A percentile compares a stretch with the other conserved stretches of the same genome.
These are phyloP conservation scores for Prototheca cutis DNA, from an alignment of 163 green algal species.

Conservation along the genomic window DNA sequence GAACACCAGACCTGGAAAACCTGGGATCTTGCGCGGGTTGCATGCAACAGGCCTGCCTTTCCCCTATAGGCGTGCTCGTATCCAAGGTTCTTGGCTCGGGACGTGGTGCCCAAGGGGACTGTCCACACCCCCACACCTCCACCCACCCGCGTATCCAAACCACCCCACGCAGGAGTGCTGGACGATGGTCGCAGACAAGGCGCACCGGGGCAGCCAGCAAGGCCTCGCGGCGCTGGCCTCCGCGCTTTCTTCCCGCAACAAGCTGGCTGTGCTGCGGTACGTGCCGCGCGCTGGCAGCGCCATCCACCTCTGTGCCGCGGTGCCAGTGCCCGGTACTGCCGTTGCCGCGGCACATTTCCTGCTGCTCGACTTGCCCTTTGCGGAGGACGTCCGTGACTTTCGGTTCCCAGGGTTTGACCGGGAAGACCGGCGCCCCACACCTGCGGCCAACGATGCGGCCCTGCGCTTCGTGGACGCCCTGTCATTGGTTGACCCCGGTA, in stretches of 20 bases:
- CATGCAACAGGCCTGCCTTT: too few species aligned
- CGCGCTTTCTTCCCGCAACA: not conserved
- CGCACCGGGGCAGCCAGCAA: too few species aligned
- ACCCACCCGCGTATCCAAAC: not conserved
- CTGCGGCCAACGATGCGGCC: not conserved
- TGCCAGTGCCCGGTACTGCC: constrained; percentile 1
- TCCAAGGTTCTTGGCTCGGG: too few species aligned
- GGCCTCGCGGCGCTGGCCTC: constrained; percentile 12
- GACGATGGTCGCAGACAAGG: constrained; percentile 15
- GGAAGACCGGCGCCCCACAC: not conserved
- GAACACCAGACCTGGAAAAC: too few species aligned
- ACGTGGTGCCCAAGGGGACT: too few species aligned
- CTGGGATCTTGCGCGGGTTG: too few species aligned
- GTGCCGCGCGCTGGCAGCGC: not conserved
- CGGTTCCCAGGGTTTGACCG: constrained; percentile 11
- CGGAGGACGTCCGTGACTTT: constrained; percentile 17
- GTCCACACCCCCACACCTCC: too few species aligned
- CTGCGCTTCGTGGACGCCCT: not conserved
- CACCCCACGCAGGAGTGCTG: not conserved
- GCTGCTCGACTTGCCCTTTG: constrained; percentile 14
- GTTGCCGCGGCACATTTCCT: constrained; percentile 7
- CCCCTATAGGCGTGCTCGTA: too few species aligned
- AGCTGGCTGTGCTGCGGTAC: constrained; percentile 9
- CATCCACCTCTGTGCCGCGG: constrained; percentile 2
- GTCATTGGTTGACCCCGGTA: too few species aligned